Evolutionary conservation across 768 basidiomycete genomes (phyloP), one percentile per base, ranked within the genome.

Genomic region (Russula brevipes): DNA sequence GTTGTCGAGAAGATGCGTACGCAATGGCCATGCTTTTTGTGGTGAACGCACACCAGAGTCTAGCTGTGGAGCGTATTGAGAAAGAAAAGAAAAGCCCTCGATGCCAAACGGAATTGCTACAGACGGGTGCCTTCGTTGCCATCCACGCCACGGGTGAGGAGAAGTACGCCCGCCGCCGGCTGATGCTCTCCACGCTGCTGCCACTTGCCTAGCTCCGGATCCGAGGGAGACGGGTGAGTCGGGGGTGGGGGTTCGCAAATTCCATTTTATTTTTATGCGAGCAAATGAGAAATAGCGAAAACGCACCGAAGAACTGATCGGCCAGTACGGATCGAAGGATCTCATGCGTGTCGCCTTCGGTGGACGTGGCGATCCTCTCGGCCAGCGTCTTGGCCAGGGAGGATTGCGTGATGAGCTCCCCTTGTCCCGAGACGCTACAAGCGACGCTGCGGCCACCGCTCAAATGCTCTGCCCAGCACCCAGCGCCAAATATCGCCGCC

Each of bases 1-100:
- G 77, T 57, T 78, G 74, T 46, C 70, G 68, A 39, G 83, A 79
- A 17, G 86, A 84, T 17, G 82, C 82, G 68, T 86, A 90, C 36
- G 81, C 89, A 58, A 92, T 77, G 0, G 90, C 88, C 89, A 93
- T 91, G 71, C 87, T 89, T 19, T 83, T 78, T 31, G 91, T 86
- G 7, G 91, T 92, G 74, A 92, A 93, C 45, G 84, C 88, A 70
- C 90, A 91, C 88, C 89, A 92, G 42, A 91, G 73, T 39, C 88
- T 83, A 36, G 81, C 89, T 88, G 50, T 33, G 51, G 44, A 1
- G 16, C 24, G 17, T 33, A n/a, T 36, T 56, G 33, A 54, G 45
- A 31, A 44, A 31, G 17, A 36, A 31, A 11, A 19, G 11, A 14
- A 24, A 24, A 24, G 14, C 16, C 35, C 38, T 4, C 9, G 17